Base-by-base conservation (phyloP, 2,329 filamentous ascomycete genomes). In the Davidsoniella australis region DNA sequence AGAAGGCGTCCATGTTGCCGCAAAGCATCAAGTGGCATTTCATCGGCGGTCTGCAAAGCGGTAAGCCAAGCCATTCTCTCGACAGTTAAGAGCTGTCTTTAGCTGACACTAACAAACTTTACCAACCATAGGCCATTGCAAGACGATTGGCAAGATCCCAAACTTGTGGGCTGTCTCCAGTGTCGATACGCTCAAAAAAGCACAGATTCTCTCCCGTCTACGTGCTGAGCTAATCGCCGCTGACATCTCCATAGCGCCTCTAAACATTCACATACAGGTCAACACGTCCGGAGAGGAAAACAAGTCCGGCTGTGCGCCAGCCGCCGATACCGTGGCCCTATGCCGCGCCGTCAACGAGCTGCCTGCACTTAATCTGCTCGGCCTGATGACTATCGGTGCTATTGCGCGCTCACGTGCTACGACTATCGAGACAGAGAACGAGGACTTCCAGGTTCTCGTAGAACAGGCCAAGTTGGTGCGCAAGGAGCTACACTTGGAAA, bases 361-460 rank as follows among this genome's bases (percentile, higher is more conserved):
- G 62, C 79, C 84, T 1, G 72, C 80, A 61, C 68, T 98, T 37
- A 68, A 75, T 50, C 68, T 98, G 2, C 71, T 82, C 26, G 91
- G 91, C 0, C 65, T 98, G 37, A 98, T 98, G 91, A 98, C 91
- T 2, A 96, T 98, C 59, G 91, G 91, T 1, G 87, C 89, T 16
- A 94, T 96, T 62, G 89, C 87, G 45, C 69, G 89, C 54, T 91
- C 84, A 57, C 74, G 77, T 58, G 85, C 76, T 14, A 79, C 78
- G 2, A 82, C 78, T 1, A 66, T 73, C 0, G 86, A 84, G 57
- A 81, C 70, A n/a, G 82, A 89, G 65, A 96, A 96, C 62, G 86
- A 93, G 63, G 91, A 98, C 64, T 96, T 96, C 61, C 63, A 78
- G 4, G 62, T 67, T 4, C 63, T 98, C 60, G 69, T 68, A 46